Base-by-base conservation (phyloP, 768 basidiomycete genomes). In the Agaricus subrufescens region DNA sequence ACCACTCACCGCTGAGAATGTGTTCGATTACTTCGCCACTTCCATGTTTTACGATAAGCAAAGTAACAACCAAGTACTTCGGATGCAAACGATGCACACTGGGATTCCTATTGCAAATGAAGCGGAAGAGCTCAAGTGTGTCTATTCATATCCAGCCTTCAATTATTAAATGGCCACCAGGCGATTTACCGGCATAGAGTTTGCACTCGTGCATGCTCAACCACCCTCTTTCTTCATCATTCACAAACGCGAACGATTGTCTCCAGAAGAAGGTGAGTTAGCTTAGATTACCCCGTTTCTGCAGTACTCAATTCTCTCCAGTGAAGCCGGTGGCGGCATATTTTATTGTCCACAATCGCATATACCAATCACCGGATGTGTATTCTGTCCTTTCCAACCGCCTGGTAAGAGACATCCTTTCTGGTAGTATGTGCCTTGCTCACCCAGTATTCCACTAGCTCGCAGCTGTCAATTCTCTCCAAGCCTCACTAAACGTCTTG, bases 1-100 rank as follows among this genome's bases (percentile, higher is more conserved):
- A 3, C 86, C 86, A 2, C 76, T 94, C 62, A 84, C 87, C 7
- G 69, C 77, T 2, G 82, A 89, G 61, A 90, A 87, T 66, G 91
- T 91, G 50, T 86, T 95, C 60, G 91, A 94, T 54, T 96, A 95
- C 75, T 96, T 96, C 67, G 76, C 87, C 11, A 83, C 83, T 0
- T 94, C 91, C 29, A 93, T 93, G 84, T 95, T 94, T 75, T 96
- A 93, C 68, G 93, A 95, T 72, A 91, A 91, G 69, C 89, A 91
- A 71, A 93, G 89, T 73, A 94, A 88, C 70, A 96, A 96, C 69
- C 90, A 94, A 63, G 85, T 89, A 30, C 74, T 96, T 44, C 87
- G 92, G 62, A 96, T 96, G 94, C 94, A 96, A 70, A 94, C 91
- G 0, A 86, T 88, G 74, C 87, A 91, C 65, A 88, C 89, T 0